Base-by-base conservation (phyloP, 345 rosid genomes). In the Hibiscus syriacus region DNA sequence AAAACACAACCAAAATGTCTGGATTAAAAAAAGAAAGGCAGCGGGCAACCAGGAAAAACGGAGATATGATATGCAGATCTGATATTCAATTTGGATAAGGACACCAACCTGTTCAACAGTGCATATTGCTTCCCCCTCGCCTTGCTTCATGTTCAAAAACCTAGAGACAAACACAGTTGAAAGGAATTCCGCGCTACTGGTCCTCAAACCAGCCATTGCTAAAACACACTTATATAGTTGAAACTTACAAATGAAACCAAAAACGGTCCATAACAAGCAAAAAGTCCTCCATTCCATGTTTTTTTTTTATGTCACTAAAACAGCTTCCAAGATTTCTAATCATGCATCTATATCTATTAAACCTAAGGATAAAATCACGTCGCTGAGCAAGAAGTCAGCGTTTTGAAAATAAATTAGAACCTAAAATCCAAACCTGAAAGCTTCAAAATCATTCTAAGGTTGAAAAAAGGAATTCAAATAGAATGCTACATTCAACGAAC, bases 21-120 rank as follows among this genome's bases (percentile, higher is more conserved):
- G 16, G 65, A 55, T 22, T 41, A 61, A 46, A 11, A 43, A 26
- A 29, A 17, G 10, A 34, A 34, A 34, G 13, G 32, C 9, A 23
- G 32, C 3, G 41, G 17, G 38, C 59, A 55, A 17, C n/a, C n/a
- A n/a, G n/a, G n/a, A n/a, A n/a, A n/a, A n/a, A n/a, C n/a, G n/a
- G n/a, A n/a, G n/a, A n/a, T n/a, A n/a, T n/a, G n/a, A n/a, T n/a
- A n/a, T n/a, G n/a, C n/a, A n/a, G n/a, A 54, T 55, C 20, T 6
- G 55, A 55, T 45, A 68, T 60, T 45, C 16, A 69, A 34, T 54
- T 41, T 13, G 22, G 65, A 19, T 25, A 57, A 66, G 67, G 60
- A 56, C 20, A 50, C 85, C 80, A 75, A 88, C 94, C 69, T 71
- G 73, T 64, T 70, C 75, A 70, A 71, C 57, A 67, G 53, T 55